A percentile compares a stretch with the other conserved stretches of the same genome.
Conservation (phyloP, 176 grass and related monocot genomes). For the Dendrocalamus sinicus region DNA sequence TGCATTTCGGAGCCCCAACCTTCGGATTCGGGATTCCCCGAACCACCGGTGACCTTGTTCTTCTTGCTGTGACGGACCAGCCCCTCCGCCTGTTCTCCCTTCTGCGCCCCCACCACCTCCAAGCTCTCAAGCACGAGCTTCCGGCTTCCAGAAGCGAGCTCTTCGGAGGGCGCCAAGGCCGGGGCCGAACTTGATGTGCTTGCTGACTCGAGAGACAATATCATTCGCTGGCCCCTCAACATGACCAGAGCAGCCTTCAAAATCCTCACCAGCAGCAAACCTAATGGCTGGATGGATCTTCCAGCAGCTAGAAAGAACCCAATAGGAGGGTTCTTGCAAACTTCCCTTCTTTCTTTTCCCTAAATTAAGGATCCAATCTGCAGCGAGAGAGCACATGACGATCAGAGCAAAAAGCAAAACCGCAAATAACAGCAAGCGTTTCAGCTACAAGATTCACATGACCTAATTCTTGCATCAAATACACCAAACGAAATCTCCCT, state of each 20-base stretch:
- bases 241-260: slow-evolving; percentile 32
- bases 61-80: slow-evolving; percentile 7
- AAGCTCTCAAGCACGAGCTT: background rate
- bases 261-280: background rate
- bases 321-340: background rate
- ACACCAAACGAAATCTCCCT: slow-evolving; percentile 17
- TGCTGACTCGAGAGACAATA: slow-evolving; percentile 28
- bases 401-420: background rate
- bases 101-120: background rate
- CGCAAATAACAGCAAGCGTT: slow-evolving; percentile 5
- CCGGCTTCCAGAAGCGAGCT: slow-evolving; percentile 6
- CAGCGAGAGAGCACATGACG: background rate
- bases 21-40: background rate
- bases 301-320: slow-evolving; percentile 26
- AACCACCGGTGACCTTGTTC: background rate
- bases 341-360: background rate
- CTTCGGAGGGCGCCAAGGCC: slow-evolving; percentile 11
- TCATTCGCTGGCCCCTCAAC: slow-evolving; percentile 24
- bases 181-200: slow-evolving; percentile 36
- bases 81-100: background rate
- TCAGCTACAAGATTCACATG: background rate
- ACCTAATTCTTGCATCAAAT: slow-evolving; percentile 16
- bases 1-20: slow-evolving; percentile 11
- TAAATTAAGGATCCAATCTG: slow-evolving; percentile 42
- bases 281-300: background rate